Percentiles rank a stretch among this genome's conserved stretches.
phyloP scores from a whole-genome alignment of 306 rosid genomes.

The Quercus gilva region DNA sequence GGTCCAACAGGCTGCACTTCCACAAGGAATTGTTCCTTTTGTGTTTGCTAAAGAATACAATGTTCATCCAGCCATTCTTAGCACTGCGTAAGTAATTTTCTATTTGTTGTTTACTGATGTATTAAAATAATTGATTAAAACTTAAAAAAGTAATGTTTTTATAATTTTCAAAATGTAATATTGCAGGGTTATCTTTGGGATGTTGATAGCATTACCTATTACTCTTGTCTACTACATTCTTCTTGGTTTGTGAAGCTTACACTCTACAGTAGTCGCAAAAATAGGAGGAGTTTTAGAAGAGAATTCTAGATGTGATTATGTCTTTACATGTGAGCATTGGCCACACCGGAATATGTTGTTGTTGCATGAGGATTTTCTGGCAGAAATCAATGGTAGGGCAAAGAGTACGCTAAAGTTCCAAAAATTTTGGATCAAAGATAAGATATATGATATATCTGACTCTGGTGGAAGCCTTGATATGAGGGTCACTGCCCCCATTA shows the following conservation, averaged over 20 bases:
- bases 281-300: not conserved
- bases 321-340: not conserved
- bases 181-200: conserved; percentile 60
- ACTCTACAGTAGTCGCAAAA: not conserved
- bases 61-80: conserved; percentile 91
- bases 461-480: not conserved
- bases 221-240: conserved; percentile 56
- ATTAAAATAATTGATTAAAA: no score
- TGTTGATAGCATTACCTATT: conserved; percentile 64
- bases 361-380: conserved; percentile 1
- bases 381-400: not conserved
- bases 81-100: conserved; percentile 64
- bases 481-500: not conserved
- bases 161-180: not conserved
- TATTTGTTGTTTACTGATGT: not conserved
- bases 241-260: conserved; percentile 41
- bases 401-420: not conserved
- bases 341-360: not conserved
- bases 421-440: not conserved
- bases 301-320: not conserved
- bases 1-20: conserved; percentile 79
- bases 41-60: conserved; percentile 98
- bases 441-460: not conserved
- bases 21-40: conserved; percentile 97
- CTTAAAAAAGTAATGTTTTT: no score